Evolutionary conservation across 495 filamentous ascomycete species (phyloP), one percentile per base, ranked within the genome.

Genomic region (Podospora pseudopauciseta): DNA sequence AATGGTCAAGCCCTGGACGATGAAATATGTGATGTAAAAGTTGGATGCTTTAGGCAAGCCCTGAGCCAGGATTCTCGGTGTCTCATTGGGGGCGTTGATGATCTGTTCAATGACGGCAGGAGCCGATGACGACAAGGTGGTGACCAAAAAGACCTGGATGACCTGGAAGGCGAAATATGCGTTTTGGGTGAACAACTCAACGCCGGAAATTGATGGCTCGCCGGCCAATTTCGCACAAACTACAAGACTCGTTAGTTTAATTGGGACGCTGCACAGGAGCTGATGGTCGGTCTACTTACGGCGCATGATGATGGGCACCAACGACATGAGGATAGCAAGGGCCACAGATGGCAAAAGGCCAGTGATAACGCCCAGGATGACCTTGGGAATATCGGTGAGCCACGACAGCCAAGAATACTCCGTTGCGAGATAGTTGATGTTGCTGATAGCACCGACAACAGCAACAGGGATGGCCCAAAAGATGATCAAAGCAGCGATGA

Each of bases 381-480:
- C 78, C 0, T 65, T 39, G 13, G 95, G 95, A 56, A 97, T 86
- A 49, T 89, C 77, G 59, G 86, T 76, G 75, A 99, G 88, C 84
- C 91, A 97, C 3, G 68, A 65, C 65, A 98, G 82, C 79, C 86
- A 97, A n/a, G 78, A 83, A 66, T 92, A 79, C 23, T 75, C 83
- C 23, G 23, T 23, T 7, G 83, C 65, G 57, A 99, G 80, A 63
- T 82, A 85, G 73, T 85, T 83, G 76, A 98, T 87, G 77, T 99
- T 96, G 67, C 94, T 96, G 73, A 99, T 90, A 19, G 85, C 69
- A 82, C 92, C 94, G 65, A 97, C 93, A 65, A 92, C 83, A 23
- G 89, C 91, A 44, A 96, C 92, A 3, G 95, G 95, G 67, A 99
- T 92, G 4, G 93, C 91, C 93, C 93, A 98, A 85, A 99, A 97